Evolutionary conservation across 192 early-diverging fungal species (phyloP), one percentile per base, ranked within the genome.

Genomic region (Phlyctochytrium bullatum): DNA sequence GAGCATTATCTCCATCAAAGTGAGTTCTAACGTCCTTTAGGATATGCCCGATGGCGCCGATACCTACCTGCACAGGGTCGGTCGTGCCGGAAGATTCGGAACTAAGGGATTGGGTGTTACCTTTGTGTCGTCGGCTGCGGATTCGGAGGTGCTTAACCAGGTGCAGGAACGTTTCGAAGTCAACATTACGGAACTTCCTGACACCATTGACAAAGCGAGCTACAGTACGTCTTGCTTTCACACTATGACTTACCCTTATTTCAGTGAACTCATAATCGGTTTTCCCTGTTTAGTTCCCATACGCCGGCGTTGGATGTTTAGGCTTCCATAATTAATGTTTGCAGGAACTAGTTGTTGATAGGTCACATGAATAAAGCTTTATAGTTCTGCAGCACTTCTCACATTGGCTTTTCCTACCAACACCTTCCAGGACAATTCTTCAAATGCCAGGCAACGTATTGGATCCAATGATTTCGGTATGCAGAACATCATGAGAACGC

Each of bases 11-110:
- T 10, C 30, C 14, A 24, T 36, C 24, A n/a, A 14, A 33, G 12
- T 64, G 3, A 14, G 36, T 64, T 20, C 3, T 64, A 24, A 25
- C 62, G 23, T 29, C 25, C 16, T 4, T 52, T 24, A 69, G 68
- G 96, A 98, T 68, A 95, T 98, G 75, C 92, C 96, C 25, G 92
- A 92, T 64, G 73, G 77, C 33, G 88, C 94, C 3, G 95, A 96
- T 76, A 83, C 90, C 20, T 98, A 98, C 74, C 85, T 98, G 23
- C 96, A 98, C 72, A 83, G 96, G 66, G 96, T 98, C 59, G 96
- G 96, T 59, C 93, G 96, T 89, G 96, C 96, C 36, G 96, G 96
- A 67, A 91, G 96, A 85, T 98, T 98, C 67, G 96, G 96, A 78
- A 98, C 96, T 78, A 98, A 98, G 86, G 96, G 96, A 78, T 79